Evolutionary conservation across 495 filamentous ascomycete species (phyloP), one percentile per base, ranked within the genome.

Genomic region (Lichenothelia convexa): DNA sequence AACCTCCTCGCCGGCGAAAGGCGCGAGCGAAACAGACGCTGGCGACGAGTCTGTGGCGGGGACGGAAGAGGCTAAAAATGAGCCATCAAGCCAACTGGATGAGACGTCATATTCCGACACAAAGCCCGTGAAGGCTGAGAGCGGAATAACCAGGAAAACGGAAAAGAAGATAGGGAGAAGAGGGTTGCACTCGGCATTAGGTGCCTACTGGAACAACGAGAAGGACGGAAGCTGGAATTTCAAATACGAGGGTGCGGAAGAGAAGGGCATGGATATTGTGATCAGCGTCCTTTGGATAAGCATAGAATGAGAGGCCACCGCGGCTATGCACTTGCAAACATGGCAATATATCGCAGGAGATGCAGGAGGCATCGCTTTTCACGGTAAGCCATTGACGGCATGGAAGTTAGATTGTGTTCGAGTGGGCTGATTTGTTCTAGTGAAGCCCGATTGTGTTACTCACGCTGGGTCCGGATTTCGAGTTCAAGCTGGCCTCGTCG

Each of bases 171-270:
- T 70, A 18, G 86, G 85, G 30, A 73, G 85, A 41, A 71, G 87
- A 35, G 89, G 89, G 29, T 93, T 97, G 89, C 89, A 97, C 65
- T 81, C 74, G 42, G 89, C 89, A 12, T 81, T 78, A 1, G 89
- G 82, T 27, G 91, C 85, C 2, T 97, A 79, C 64, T 97, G 89
- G 89, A 87, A 95, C 53, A 83, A 89, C 49, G 86, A 91, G 64
- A 82, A 74, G 39, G 89, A 97, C 50, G 89, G 89, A 35, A 93
- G 91, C 79, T 97, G 83, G 83, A 93, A 75, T 51, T 91, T 75
- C 64, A 95, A 97, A 63, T 93, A 80, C 54, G 79, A 86, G 46
- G 81, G 71, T 36, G 78, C 72, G 16, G 80, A 84, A 58, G 70
- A 61, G 52, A 78, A 72, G 64, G 89, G 87, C 6, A 65, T 97